Base-by-base conservation (phyloP, 768 basidiomycete genomes). In the Austroboletus festivus region DNA sequence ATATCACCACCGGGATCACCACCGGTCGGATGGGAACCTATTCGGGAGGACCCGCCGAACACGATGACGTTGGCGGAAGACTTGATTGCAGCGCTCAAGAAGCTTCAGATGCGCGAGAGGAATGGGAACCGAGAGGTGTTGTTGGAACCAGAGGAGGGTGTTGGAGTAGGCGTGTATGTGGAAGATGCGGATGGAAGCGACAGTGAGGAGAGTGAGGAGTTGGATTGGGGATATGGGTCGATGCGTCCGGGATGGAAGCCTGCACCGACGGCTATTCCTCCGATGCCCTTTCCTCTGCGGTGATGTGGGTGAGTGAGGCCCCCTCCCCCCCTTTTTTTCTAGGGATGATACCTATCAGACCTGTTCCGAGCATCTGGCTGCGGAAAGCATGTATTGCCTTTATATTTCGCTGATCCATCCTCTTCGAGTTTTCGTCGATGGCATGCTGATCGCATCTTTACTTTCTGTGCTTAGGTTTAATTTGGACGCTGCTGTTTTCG, bases 1-100 rank as follows among this genome's bases (percentile, higher is more conserved):
- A 94, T 99, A 54, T 98, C 96, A 0, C 96, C 96, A 0, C 96
- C 96, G 4, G 96, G 96, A 5, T 96, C 93, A 0, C 96, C 96
- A 0, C 96, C 96, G 0, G 84, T 94, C 1, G 96, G 94, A 3
- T 99, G 96, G 96, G 93, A 96, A 62, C 92, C 79, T 20, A 80
- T 93, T 48, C 73, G 73, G 42, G 95, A 98, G 68, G 93, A 94
- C 8, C 90, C 92, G 16, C 95, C 95, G 0, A 97, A 97, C 61
- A 64, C 72, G 3, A 70, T 78, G 3, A 86, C 93, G 5, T 79
- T 96, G 21, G 95, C 95, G 0, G 83, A 88, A 20, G 95, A 98
- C 63, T 78, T 98, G 54, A 87, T 92, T 22, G 61, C 73, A 11
- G 95, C 95, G 15, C 71, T 97, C 46, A 77, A 74, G 55, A 80